Conservation (phyloP, 768 basidiomycete genomes). For the Podaxis rugospora region DNA sequence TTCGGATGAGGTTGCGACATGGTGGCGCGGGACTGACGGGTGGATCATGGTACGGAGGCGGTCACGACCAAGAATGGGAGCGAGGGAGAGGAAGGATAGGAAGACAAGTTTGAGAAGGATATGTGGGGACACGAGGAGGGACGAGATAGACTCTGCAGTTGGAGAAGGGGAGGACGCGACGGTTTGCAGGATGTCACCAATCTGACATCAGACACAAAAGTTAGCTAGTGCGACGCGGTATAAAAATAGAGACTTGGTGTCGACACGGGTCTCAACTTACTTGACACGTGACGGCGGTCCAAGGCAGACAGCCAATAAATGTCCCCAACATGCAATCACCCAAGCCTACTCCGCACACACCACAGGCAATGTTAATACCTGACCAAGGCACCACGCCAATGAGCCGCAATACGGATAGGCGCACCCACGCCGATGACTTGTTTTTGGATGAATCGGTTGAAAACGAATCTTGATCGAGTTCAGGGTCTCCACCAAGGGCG, state of each 20-base stretch:
- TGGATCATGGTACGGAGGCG: slow-evolving; percentile 56
- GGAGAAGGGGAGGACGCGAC: slow-evolving; percentile 70
- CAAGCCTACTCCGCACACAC: slow-evolving; percentile 79
- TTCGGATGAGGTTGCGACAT: slow-evolving; percentile 11
- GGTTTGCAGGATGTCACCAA: slow-evolving; percentile 84
- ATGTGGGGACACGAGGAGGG: slow-evolving; percentile 76
- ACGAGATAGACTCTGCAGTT: slow-evolving; percentile 75
- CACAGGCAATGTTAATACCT: slow-evolving; percentile 94
- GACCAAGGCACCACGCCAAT: slow-evolving; percentile 96
- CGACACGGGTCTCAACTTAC: slow-evolving; percentile 34
- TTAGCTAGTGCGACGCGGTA: slow-evolving; percentile 13
- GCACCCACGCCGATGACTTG: slow-evolving; percentile 67
- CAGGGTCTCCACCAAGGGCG: slow-evolving; percentile 68
- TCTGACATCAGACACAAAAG: slow-evolving; percentile 37
- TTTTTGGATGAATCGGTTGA: slow-evolving; percentile 26
- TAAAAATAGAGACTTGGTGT: slow-evolving; percentile 11
- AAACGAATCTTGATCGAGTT: slow-evolving; percentile 31
- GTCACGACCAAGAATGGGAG: slow-evolving; percentile 79
- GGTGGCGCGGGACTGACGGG: slow-evolving; percentile 16
- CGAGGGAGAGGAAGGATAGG: slow-evolving; percentile 78
- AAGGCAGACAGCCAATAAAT: slow-evolving; percentile 81
- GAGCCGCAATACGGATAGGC: slow-evolving; percentile 82
- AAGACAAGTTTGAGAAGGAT: slow-evolving; percentile 82
- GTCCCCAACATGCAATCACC: slow-evolving; percentile 74
- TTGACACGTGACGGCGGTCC: slow-evolving; percentile 92